Evolutionary conservation across 129 eudicot species (phyloP), one percentile per base, ranked within the genome.

Genomic region (Flaveria linearis): DNA sequence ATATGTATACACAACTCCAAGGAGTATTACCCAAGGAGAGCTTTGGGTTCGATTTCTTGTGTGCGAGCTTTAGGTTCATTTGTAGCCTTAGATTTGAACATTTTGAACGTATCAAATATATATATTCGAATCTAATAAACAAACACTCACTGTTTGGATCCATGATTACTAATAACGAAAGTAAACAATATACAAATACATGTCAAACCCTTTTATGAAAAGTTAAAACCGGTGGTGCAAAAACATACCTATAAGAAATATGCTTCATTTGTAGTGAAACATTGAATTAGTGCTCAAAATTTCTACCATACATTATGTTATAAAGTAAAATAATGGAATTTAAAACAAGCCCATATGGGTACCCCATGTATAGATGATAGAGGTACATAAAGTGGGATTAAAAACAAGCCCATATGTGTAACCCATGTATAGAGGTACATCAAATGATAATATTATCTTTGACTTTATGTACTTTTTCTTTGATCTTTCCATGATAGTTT

Each of bases 391-490:
- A 22, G 64, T 65, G 20, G n/a, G 71, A 13, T 18, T 50, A 13
- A 47, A 60, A 62, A 23, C 9, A 36, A 49, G 30, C 25, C 39
- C 18, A 20, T 16, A 67, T n/a, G 51, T 57, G 49, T 69, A 76
- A 39, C 66, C 42, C 66, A 65, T 50, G 18, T 64, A 64, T 65
- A 76, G 68, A 76, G 41, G 46, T 17, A 79, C 66, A 47, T 15
- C 25, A 79, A 23, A 55, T 66, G 51, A 72, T 64, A 79, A 79
- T 79, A 72, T 79, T 79, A 72, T 72, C 67, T 72, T 64, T 72
- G 74, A 79, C 78, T 72, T 80, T 72, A 42, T 62, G 55, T 49
- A 36, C 64, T 60, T 62, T 49, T 61, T 69, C 16, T 4, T 71
- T 61, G 10, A 36, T 72, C 58, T 64, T 52, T 33, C 36, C 58